Conservation (phyloP, 2,329 filamentous ascomycete genomes). For the Alternaria alternata region DNA sequence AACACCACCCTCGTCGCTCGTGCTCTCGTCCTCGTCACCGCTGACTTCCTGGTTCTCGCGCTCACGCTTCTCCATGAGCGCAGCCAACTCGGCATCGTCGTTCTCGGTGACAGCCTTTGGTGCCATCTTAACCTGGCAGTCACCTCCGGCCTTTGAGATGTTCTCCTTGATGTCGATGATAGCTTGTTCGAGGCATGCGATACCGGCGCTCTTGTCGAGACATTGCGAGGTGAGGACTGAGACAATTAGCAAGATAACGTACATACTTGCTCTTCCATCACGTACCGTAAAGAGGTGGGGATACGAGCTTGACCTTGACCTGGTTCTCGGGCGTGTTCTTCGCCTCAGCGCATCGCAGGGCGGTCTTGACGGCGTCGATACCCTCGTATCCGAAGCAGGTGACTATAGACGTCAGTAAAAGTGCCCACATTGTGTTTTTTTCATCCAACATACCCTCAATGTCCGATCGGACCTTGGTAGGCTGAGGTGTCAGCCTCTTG, state of each 20-base stretch:
- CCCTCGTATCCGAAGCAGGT: slow-evolving; percentile 81
- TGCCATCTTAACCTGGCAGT: slow-evolving; percentile 93
- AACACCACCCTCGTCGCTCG: slow-evolving; percentile 82
- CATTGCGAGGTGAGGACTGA: slow-evolving; percentile 90
- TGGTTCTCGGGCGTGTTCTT: slow-evolving; percentile 91
- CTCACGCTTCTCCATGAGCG: slow-evolving; percentile 98
- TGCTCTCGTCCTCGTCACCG: slow-evolving; percentile 94
- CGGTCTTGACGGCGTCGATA: slow-evolving; percentile 96
- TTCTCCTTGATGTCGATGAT: slow-evolving; percentile 85
- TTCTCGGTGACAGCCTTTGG: slow-evolving; percentile 99
- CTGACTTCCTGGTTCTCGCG: slow-evolving; percentile 97
- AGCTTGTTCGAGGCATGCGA: slow-evolving; percentile 83
- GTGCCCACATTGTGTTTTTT: slow-evolving; percentile 53
- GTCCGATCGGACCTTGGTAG: slow-evolving; percentile 98
- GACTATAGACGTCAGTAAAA: slow-evolving; percentile 33
- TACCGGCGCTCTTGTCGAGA: slow-evolving; percentile 88
- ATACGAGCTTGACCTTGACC: slow-evolving; percentile 99
- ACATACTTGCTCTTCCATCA: neutral
- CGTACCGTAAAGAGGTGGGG: slow-evolving; percentile 81
- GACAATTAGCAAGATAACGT: slow-evolving; percentile 21
- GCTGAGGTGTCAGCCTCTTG: slow-evolving; percentile 96
- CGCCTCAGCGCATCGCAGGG: slow-evolving; percentile 88
- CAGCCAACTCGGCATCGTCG: slow-evolving; percentile 95
- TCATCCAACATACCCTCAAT: slow-evolving; percentile 79
- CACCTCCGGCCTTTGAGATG: slow-evolving; percentile 80